A percentile compares a stretch with the other conserved stretches of the same genome.
Conservation (phyloP, 352 stramenopile genomes). For the Globisporangium canariense region DNA sequence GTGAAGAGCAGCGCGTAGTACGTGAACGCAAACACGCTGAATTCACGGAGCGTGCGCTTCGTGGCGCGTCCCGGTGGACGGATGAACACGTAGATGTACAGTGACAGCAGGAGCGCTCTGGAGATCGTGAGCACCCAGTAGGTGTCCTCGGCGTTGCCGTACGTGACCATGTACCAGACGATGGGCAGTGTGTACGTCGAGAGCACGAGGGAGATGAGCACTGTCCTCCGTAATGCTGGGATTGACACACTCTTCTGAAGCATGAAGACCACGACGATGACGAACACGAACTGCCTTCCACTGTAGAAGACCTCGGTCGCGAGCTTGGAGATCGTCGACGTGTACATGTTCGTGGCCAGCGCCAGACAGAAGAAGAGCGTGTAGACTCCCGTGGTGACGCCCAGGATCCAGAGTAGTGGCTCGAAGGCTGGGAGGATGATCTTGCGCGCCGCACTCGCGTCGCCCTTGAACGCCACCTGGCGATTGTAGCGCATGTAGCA, state of each 20-base stretch:
- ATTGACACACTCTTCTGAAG: constrained; percentile 65
- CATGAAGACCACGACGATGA: constrained; percentile 46
- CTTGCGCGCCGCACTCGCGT: constrained; percentile 28
- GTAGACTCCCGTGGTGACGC: constrained; percentile 24
- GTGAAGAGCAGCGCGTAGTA: constrained; percentile 31
- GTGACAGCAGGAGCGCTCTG: constrained; percentile 22
- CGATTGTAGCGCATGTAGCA: constrained; percentile 31
- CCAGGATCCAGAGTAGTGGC: constrained; percentile 20
- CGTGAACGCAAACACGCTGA: constrained; percentile 8
- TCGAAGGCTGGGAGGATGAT: constrained; percentile 31
- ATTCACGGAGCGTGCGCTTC: constrained; percentile 5
- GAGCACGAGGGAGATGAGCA: constrained; percentile 37
- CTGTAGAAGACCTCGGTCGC: constrained; percentile 37
- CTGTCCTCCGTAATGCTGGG: constrained; percentile 39
- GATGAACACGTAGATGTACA: constrained; percentile 25
- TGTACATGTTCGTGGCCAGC: constrained; percentile 31
- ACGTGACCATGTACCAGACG: constrained; percentile 11
- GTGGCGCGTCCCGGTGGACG: neutral
- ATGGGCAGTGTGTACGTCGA: constrained; percentile 32
- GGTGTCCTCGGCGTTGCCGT: neutral
- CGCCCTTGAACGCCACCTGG: constrained; percentile 26
- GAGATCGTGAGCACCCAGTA: constrained; percentile 18
- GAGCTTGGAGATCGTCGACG: constrained; percentile 24
- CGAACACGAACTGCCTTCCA: constrained; percentile 52
- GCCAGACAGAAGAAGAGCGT: constrained; percentile 33